Conservation (phyloP, 345 rosid species). For the Bruguiera sexangula region DNA sequence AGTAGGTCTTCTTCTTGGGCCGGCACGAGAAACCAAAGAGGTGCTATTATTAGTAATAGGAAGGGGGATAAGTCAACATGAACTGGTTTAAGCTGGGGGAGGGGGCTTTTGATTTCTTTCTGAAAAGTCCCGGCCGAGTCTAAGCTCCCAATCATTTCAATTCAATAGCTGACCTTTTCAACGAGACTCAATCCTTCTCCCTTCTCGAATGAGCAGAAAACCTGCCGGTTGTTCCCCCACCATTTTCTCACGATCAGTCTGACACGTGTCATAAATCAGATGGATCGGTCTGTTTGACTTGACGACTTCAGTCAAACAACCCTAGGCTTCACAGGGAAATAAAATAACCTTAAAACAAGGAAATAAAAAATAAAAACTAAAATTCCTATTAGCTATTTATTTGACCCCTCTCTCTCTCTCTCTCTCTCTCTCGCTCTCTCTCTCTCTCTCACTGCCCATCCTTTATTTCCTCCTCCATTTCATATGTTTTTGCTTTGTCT, state of each 20-base stretch:
- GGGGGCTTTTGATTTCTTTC: neutral
- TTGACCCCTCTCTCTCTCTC: conserved; percentile 9
- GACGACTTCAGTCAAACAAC: conserved; percentile 43
- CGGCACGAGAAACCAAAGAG: no score
- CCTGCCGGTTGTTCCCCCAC: conserved; percentile 73
- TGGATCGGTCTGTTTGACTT: conserved; percentile 49
- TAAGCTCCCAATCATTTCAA: conserved; percentile 50
- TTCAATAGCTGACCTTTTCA: conserved; percentile 45
- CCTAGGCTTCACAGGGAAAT: conserved; percentile 12
- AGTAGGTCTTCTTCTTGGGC: no score
- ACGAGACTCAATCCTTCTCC: conserved; percentile 23
- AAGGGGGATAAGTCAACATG: no score
- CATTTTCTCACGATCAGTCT: conserved; percentile 10
- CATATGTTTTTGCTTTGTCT: conserved; percentile 20
- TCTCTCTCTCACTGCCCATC: conserved; percentile 4
- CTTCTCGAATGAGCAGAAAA: conserved; percentile 19
- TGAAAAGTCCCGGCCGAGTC: conserved; percentile 8
- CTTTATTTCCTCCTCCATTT: conserved; percentile 20
- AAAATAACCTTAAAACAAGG: neutral
- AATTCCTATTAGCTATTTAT: conserved; percentile 19
- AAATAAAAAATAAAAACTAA: neutral
- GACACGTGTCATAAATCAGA: conserved; percentile 54
- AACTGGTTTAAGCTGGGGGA: no score
- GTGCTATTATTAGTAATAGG: no score
- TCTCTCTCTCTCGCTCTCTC: neutral